phyloP scores from a whole-genome alignment of 1,284 basidiomycete genomes.

The Ganoderma leucocontextum region DNA sequence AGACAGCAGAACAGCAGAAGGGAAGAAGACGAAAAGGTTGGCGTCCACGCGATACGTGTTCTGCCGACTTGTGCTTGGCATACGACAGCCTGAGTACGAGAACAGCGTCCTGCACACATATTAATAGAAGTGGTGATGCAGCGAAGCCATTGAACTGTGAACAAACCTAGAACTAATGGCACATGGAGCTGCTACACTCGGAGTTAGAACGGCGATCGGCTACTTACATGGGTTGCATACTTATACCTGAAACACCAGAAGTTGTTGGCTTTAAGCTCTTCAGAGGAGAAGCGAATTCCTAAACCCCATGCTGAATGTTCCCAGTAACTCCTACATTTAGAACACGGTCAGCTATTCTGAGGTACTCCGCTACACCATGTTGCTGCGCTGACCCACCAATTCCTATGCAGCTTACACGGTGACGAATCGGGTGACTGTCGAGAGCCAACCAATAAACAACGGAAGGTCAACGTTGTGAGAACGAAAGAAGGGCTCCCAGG shows the following conservation, averaged over 20 bases:
- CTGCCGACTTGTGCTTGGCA: neutral
- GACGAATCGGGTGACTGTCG: neutral
- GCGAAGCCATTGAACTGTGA: neutral
- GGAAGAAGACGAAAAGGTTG: neutral
- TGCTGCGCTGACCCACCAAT: neutral
- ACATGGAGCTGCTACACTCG: neutral
- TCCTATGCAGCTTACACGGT: neutral
- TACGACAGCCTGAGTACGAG: neutral
- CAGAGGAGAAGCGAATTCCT: neutral
- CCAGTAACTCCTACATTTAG: neutral
- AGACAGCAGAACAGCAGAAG: neutral
- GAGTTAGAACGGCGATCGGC: constrained; percentile 4
- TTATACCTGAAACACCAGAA: neutral
- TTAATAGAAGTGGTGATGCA: neutral
- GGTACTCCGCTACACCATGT: neutral
- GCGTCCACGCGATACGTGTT: neutral
- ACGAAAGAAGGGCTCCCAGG: neutral
- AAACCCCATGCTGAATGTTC: neutral
- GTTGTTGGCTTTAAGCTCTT: neutral
- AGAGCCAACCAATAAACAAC: no score
- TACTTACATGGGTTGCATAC: neutral
- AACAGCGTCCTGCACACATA: neutral
- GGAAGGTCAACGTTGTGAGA: no score
- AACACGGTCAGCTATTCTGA: neutral
- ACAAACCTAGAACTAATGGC: neutral